Percentiles rank a stretch among this genome's conserved stretches.
phyloP scores from a whole-genome alignment of 177 flowering plant genomes.

The Tripterygium wilfordii region DNA sequence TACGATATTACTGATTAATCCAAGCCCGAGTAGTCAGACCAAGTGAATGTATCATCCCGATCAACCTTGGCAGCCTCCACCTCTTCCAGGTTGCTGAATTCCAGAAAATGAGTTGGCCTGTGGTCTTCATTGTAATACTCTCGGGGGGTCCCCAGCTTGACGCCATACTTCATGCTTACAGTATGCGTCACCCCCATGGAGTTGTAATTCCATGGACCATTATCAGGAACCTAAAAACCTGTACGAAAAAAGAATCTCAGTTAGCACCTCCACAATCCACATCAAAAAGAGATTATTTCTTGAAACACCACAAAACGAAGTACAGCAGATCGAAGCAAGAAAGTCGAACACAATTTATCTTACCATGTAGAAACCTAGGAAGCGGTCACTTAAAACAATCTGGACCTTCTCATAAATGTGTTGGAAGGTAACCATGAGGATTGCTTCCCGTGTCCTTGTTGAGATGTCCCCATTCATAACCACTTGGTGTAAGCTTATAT shows the following conservation, averaged over 20 bases:
- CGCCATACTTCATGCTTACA: slow-evolving; percentile 76
- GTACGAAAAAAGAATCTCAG: background rate
- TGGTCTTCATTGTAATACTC: slow-evolving; percentile 96
- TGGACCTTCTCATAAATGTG: slow-evolving; percentile 99
- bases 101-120: slow-evolving; percentile 94
- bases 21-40: too few relatives aligned
- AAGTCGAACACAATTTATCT: slow-evolving; percentile 3
- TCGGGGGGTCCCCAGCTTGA: slow-evolving; percentile 87
- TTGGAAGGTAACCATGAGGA: slow-evolving; percentile 98
- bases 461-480: slow-evolving; percentile 97
- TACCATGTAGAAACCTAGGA: slow-evolving; percentile 99
- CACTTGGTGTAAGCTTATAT: slow-evolving; percentile 93
- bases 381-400: slow-evolving; percentile 97
- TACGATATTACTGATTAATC: too few relatives aligned
- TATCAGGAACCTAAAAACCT: slow-evolving; percentile 63
- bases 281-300: too few relatives aligned
- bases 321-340: too few relatives aligned
- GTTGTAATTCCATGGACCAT: slow-evolving; percentile 97
- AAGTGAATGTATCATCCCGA: slow-evolving; percentile 82
- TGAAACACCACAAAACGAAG: too few relatives aligned
- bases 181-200: slow-evolving; percentile 99
- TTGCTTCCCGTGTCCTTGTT: slow-evolving; percentile 95
- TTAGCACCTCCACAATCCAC: too few relatives aligned
- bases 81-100: slow-evolving; percentile 95
- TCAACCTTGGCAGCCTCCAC: slow-evolving; percentile 75